A percentile compares a stretch with the other conserved stretches of the same genome.
These are phyloP conservation scores for Leucogyrophana mollusca DNA, from an alignment of 768 basidiomycete species.

Conservation along the genomic window DNA sequence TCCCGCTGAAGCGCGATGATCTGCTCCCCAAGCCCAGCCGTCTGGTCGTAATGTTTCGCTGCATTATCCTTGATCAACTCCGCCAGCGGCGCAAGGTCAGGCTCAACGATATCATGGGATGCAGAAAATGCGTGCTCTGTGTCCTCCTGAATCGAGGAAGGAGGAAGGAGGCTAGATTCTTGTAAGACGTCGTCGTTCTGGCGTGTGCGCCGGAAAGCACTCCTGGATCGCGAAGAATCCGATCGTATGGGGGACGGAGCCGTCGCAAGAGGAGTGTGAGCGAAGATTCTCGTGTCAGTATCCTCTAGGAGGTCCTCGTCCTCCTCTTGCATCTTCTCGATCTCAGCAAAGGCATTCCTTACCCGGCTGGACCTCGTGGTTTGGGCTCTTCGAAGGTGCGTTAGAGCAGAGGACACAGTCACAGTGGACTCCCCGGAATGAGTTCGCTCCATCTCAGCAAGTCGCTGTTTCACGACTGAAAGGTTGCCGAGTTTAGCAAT, in stretches of 20 bases:
- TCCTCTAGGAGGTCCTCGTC: neutral
- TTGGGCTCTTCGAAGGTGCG: conserved; percentile 25
- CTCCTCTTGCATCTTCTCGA: conserved; percentile 22
- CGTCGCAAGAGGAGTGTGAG: conserved; percentile 17
- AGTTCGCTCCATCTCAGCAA: conserved; percentile 54
- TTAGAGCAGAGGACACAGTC: conserved; percentile 9
- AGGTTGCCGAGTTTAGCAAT: conserved; percentile 58
- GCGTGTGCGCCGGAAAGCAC: conserved; percentile 15
- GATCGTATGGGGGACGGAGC: conserved; percentile 22
- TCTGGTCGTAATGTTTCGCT: conserved; percentile 34
- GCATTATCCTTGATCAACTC: conserved; percentile 35
- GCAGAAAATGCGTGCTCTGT: too few relatives aligned
- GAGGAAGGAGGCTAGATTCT: too few relatives aligned
- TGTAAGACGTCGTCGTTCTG: conserved; percentile 1
- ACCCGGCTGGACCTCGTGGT: conserved; percentile 8
- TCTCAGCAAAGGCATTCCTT: conserved; percentile 17
- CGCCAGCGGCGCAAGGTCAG: conserved; percentile 23
- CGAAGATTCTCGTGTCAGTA: neutral
- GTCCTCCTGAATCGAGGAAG: too few relatives aligned
- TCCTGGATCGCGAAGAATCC: conserved; percentile 14
- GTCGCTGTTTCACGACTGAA: conserved; percentile 66
- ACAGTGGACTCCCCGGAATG: conserved; percentile 15
- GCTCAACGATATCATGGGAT: conserved; percentile 2
- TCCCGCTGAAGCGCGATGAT: conserved; percentile 32
- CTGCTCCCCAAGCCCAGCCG: conserved; percentile 30